Evolutionary conservation across 2,329 filamentous ascomycete species (phyloP), one percentile per base, ranked within the genome.

Genomic region (Coniochaeta ligniaria): DNA sequence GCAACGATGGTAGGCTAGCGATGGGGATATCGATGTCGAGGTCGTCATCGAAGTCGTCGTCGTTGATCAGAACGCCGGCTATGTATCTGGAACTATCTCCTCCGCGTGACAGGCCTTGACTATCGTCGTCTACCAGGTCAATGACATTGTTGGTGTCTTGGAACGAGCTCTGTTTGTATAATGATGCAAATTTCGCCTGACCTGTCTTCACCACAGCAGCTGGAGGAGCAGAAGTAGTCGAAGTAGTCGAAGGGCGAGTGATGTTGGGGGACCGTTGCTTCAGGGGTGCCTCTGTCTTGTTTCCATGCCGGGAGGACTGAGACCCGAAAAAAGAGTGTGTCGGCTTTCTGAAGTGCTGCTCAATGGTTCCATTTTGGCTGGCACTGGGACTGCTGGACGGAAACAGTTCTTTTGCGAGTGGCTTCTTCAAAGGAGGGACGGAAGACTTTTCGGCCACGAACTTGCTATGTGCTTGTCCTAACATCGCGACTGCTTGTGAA

Each of bases 21-120:
- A 82, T 77, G 1, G 78, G 73, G 0, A 87, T 85, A 61, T 85
- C 80, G 61, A 90, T 81, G 63, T 92, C 83, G 22, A 90, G 74
- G 63, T 91, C 90, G 26, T 96, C 78, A 66, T 96, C 92, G 70
- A 96, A 95, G 69, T 96, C 93, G 66, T 94, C 87, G 63, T 92
- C 90, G 62, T 86, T 84, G 64, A 92, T 90, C 62, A 82, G 84
- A 11, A 89, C 82, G 6, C 69, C 62, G n/a, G 65, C 57, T 6
- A 64, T 59, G 11, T 57, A 57, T 24, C 54, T 36, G 9, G 54
- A 57, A 16, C n/a, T 57, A 2, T 43, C 70, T 63, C 31, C 65
- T 56, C 58, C 72, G 9, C 16, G 24, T 52, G 59, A 55, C 3
- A 52, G 73, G 63, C 66, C 57, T 28, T 68, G 61, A 11, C 62